Conservation (phyloP, 805 yeast genomes). For the Suhomyces xylopsoci region DNA sequence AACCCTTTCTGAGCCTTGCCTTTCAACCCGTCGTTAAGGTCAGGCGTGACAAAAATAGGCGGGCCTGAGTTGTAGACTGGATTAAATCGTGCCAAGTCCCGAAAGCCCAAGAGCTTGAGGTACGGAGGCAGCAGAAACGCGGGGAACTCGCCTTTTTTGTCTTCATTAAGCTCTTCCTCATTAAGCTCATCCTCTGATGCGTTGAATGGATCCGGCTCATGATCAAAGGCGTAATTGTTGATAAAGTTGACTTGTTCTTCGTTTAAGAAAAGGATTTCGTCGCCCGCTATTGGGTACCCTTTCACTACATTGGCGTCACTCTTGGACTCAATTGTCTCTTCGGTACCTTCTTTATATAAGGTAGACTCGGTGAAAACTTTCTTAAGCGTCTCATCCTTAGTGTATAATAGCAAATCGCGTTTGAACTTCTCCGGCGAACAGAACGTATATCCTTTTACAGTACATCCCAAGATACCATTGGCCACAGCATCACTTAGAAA, state of each 20-base stretch:
- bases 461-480: constrained; percentile 47
- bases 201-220: constrained; percentile 12
- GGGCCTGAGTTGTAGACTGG: constrained; percentile 52
- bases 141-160: constrained; percentile 1
- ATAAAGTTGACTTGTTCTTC: constrained; percentile 26
- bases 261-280: constrained; percentile 23
- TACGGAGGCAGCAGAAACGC: constrained; percentile 39
- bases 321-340: constrained; percentile 34
- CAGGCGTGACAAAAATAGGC: constrained; percentile 66
- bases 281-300: constrained; percentile 18
- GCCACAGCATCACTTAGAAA: constrained; percentile 48
- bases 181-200: neutral
- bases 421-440: constrained; percentile 52
- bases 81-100: constrained; percentile 43
- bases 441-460: constrained; percentile 70
- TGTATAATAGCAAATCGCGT: constrained; percentile 51
- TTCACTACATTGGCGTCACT: constrained; percentile 43
- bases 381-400: constrained; percentile 48
- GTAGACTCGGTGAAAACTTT: constrained; percentile 50
- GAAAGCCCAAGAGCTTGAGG: constrained; percentile 67
- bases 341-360: constrained; percentile 39
- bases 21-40: constrained; percentile 42
- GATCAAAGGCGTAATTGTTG: constrained; percentile 35
- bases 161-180: neutral
- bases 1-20: constrained; percentile 31